A percentile compares a stretch with the other conserved stretches of the same genome.
phyloP scores from a whole-genome alignment of 257 asterid genomes.

The Sherardia arvensis region DNA sequence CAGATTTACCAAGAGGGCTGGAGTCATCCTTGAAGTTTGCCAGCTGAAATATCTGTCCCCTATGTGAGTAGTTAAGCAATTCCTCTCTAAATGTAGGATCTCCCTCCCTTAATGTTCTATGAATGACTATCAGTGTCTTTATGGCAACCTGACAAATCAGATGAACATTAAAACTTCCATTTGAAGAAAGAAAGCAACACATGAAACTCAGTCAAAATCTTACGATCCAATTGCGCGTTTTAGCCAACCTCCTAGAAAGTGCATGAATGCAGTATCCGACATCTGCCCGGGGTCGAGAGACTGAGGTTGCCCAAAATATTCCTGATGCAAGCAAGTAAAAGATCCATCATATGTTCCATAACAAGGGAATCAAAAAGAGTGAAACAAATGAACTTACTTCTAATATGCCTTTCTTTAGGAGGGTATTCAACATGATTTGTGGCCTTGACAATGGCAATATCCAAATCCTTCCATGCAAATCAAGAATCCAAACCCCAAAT shows the following conservation, averaged over 20 bases:
- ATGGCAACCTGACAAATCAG: slow-evolving; percentile 58
- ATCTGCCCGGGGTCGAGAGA: slow-evolving; percentile 80
- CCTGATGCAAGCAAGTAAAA: slow-evolving; percentile 24
- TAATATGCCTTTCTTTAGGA: slow-evolving; percentile 81
- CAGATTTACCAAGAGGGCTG: slow-evolving; percentile 49
- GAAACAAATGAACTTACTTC: slow-evolving; percentile 43
- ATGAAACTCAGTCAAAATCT: slow-evolving; percentile 3
- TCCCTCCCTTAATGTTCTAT: slow-evolving; percentile 75
- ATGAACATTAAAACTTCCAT: background rate
- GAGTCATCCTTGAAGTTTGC: slow-evolving; percentile 90
- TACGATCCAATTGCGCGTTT: slow-evolving; percentile 81
- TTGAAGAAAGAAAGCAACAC: background rate
- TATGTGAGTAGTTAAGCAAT: slow-evolving; percentile 42
- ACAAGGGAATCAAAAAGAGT: background rate
- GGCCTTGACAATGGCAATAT: slow-evolving; percentile 82
- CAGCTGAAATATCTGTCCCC: slow-evolving; percentile 58
- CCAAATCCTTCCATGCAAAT: slow-evolving; percentile 55
- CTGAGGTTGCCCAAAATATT: slow-evolving; percentile 52
- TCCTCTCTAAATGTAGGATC: slow-evolving; percentile 78
- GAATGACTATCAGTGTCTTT: slow-evolving; percentile 70
- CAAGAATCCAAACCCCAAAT: slow-evolving; percentile 2
- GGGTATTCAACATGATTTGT: slow-evolving; percentile 84
- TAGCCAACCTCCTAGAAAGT: slow-evolving; percentile 61
- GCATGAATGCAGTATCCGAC: slow-evolving; percentile 88
- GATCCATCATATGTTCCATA: background rate